Evolutionary conservation across 768 basidiomycete genomes (phyloP).

Genomic region (Hysterangium stoloniferum): DNA sequence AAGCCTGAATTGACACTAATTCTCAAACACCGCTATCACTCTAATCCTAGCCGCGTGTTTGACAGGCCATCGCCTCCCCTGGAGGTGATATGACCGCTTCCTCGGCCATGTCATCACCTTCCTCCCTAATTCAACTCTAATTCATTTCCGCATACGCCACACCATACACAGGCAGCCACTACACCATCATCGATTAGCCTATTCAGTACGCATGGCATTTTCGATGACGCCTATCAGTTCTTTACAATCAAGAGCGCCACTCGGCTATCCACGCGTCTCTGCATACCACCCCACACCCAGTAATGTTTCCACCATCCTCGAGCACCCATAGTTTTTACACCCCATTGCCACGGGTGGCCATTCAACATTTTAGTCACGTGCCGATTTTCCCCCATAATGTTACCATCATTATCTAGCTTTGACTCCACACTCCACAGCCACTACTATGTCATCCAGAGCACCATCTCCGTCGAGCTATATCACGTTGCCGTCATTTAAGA

Average conservation of each 20-base stretch:
- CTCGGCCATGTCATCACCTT: conserved; percentile 2
- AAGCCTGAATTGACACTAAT: conserved; percentile 9
- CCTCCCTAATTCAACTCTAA: conserved; percentile 11
- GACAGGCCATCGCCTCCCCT: background rate
- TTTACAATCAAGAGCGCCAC: conserved; percentile 21
- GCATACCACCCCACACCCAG: conserved; percentile 19
- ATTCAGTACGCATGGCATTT: conserved; percentile 81
- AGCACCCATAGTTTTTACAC: conserved; percentile 7
- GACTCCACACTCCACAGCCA: conserved; percentile 8
- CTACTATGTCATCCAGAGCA: conserved; percentile 6
- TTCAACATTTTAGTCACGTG: conserved; percentile 35
- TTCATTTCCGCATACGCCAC: conserved; percentile 13
- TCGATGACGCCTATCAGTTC: conserved; percentile 81
- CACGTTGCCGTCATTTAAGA: conserved; percentile 8
- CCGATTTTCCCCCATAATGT: conserved; percentile 65
- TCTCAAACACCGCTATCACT: background rate
- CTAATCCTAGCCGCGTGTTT: background rate
- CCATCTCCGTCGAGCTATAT: conserved; percentile 8
- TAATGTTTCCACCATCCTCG: conserved; percentile 11
- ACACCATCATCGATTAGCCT: conserved; percentile 63
- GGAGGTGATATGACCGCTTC: background rate
- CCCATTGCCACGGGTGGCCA: conserved; percentile 14
- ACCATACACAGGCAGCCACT: conserved; percentile 14
- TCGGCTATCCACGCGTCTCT: conserved; percentile 30
- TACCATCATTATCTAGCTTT: conserved; percentile 54